Evolutionary conservation across 306 rosid genomes (phyloP).

Genomic region (Vigna unguiculata): DNA sequence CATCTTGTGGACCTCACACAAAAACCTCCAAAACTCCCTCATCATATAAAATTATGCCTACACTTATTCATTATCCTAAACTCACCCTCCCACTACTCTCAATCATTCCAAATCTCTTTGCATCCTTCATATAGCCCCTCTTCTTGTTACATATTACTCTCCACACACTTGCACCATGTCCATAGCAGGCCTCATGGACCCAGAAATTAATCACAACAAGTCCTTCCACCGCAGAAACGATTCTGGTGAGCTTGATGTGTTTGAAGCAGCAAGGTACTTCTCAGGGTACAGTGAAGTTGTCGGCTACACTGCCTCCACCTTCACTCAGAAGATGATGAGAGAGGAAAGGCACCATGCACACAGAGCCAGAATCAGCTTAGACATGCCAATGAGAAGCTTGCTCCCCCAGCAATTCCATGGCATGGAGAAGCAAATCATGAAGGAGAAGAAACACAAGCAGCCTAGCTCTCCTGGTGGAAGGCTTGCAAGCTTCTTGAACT

Average conservation of each 20-base stretch:
- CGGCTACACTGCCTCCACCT: constrained; percentile 44
- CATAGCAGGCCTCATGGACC: constrained; percentile 60
- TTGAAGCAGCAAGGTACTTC: constrained; percentile 91
- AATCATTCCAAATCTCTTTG: constrained; percentile 70
- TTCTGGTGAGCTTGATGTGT: constrained; percentile 87
- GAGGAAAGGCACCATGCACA: constrained; percentile 56
- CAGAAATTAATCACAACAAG: constrained; percentile 67
- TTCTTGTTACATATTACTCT: constrained; percentile 33
- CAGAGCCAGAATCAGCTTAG: constrained; percentile 85
- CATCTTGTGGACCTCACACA: constrained; percentile 63
- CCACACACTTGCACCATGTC: constrained; percentile 62
- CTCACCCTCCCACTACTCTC: constrained; percentile 65
- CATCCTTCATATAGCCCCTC: constrained; percentile 53
- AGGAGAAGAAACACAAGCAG: constrained; percentile 81
- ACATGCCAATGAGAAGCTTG: constrained; percentile 81
- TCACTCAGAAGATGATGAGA: constrained; percentile 59
- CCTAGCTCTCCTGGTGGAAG: constrained; percentile 98
- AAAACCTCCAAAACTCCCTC: constrained; percentile 59
- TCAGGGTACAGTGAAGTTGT: constrained; percentile 80
- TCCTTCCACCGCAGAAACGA: constrained; percentile 73
- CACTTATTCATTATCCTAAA: constrained; percentile 55
- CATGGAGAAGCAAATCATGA: constrained; percentile 59
- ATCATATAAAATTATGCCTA: constrained; percentile 59
- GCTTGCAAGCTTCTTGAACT: constrained; percentile 90
- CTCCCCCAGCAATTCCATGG: constrained; percentile 65